These are phyloP conservation scores for Tylopilus balloui DNA, from an alignment of 768 basidiomycete species.

Conservation along the genomic window DNA sequence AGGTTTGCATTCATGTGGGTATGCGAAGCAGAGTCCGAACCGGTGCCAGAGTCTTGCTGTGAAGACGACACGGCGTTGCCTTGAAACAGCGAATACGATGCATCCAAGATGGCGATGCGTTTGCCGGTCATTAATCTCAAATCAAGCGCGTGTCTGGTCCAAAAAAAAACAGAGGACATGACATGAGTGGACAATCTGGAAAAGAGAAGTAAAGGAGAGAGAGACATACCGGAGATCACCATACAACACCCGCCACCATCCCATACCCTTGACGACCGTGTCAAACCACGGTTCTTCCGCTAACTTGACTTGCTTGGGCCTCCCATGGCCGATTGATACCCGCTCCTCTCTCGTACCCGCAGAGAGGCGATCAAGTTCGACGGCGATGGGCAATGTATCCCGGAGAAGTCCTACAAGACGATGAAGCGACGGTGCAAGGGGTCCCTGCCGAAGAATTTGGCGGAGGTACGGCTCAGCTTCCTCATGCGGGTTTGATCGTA, in stretches of 20 bases:
- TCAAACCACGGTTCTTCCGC: slow-evolving; percentile 42
- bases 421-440: slow-evolving; percentile 60
- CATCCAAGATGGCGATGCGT: slow-evolving; percentile 71
- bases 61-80: background rate
- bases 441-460: slow-evolving; percentile 63
- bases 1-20: background rate
- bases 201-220: slow-evolving; percentile 4
- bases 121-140: slow-evolving; percentile 67
- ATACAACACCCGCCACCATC: slow-evolving; percentile 78
- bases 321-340: background rate
- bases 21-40: background rate
- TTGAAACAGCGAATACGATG: slow-evolving; percentile 54
- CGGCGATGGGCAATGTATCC: slow-evolving; percentile 73
- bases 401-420: slow-evolving; percentile 65
- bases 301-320: slow-evolving; percentile 12
- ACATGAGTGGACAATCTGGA: background rate
- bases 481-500: slow-evolving; percentile 65
- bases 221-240: slow-evolving; percentile 54
- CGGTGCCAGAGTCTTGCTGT: background rate
- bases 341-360: slow-evolving; percentile 33
- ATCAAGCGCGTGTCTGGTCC: slow-evolving; percentile 66
- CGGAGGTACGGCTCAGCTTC: slow-evolving; percentile 75
- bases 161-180: background rate
- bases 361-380: slow-evolving; percentile 56
- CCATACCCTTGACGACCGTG: slow-evolving; percentile 73